Conservation (phyloP, 2,329 filamentous ascomycete genomes). For the Colletotrichum sublineola region DNA sequence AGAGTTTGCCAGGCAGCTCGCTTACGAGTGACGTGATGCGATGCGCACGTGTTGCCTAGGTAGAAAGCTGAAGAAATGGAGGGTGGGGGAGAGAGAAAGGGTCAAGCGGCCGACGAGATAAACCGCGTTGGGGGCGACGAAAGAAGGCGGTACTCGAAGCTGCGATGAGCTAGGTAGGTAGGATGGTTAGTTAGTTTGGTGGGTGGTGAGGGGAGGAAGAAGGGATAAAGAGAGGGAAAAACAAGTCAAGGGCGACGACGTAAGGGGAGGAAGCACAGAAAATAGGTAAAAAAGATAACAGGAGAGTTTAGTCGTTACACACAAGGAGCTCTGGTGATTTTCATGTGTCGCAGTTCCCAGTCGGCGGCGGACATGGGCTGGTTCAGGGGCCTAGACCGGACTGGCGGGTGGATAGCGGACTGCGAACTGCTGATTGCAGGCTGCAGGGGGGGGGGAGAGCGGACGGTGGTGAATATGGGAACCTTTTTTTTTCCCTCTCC, state of each 20-base stretch:
- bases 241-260: not conserved
- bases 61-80: not conserved
- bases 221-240: not conserved
- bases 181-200: not conserved
- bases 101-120: not conserved
- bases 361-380: slow-evolving; percentile 27
- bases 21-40: slow-evolving; percentile 35
- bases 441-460: not conserved
- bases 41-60: not conserved
- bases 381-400: slow-evolving; percentile 14
- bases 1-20: slow-evolving; percentile 27
- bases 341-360: slow-evolving; percentile 35
- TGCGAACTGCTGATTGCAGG: not conserved
- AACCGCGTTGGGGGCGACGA: not conserved
- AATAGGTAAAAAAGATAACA: slow-evolving; percentile 5
- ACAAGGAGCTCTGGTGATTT: slow-evolving; percentile 40
- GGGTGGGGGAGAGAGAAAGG: not conserved
- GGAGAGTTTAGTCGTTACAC: not conserved
- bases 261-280: not conserved
- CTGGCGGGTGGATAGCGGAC: not conserved
- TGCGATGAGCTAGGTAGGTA: slow-evolving; percentile 2
- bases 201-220: not conserved
- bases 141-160: not conserved
- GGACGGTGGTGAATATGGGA: not conserved
- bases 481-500: not conserved